Evolutionary conservation across 345 rosid genomes (phyloP), one percentile per base, ranked within the genome.

Genomic region (Stellera chamaejasme): DNA sequence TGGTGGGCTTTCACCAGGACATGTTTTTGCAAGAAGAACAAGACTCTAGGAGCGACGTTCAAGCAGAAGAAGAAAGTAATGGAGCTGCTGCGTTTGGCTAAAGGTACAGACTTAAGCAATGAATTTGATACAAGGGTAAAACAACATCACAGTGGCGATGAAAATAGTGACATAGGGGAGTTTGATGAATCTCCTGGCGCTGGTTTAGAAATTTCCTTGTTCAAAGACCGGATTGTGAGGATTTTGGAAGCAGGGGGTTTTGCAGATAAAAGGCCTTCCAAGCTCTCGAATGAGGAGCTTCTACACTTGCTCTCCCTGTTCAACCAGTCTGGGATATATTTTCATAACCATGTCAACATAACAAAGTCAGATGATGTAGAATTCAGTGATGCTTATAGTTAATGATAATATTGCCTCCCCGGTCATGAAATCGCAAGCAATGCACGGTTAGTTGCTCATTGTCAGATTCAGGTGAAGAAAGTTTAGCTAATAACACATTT

Each of bases 51-150:
- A 43, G 95, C 99, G 0, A 84, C 79, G 13, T 89, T 89, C 66
- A 89, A 82, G 80, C 90, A 89, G 83, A 89, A 89, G 91, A 87
- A 78, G 78, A 89, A 87, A 75, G 72, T 89, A 48, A 41, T 66
- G 36, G 96, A 84, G 77, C 70, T 89, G 32, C 59, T 74, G 55
- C 60, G 59, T 60, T 69, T 81, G 45, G 73, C 84, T 5, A 69
- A 56, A 10, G 13, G 63, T 66, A 55, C 9, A 3, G 25, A 65
- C 19, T 47, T 44, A 0, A 47, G 41, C 12, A 9, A 15, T 36
- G 68, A 67, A 32, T 14, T 8, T 36, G 2, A 59, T 15, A 11
- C 23, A 42, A 39, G 36, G 19, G 45, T 15, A n/a, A 11, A 14
- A 12, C 27, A 9, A 14, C 54, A 44, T 50, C 63, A 59, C 26